phyloP scores from a whole-genome alignment of 1,284 basidiomycete genomes.

The Trichosporon ovoides region DNA sequence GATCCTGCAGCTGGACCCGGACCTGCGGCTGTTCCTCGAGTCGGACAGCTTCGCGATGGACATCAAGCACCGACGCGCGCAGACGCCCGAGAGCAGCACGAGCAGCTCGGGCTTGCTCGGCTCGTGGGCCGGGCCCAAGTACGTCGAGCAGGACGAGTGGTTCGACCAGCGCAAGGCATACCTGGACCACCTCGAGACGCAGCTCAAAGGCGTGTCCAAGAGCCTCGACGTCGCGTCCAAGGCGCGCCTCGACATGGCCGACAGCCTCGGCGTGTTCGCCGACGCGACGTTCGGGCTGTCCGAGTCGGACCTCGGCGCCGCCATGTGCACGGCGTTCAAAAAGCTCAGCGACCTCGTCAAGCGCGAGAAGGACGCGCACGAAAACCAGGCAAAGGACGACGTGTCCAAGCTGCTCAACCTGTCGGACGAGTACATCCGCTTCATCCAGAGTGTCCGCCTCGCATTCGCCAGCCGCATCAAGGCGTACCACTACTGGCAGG shows the following conservation, averaged over 20 bases:
- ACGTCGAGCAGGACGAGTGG: constrained; percentile 95
- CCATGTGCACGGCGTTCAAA: constrained; percentile 62
- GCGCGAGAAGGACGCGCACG: constrained; percentile 65
- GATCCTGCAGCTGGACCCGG: constrained; percentile 72
- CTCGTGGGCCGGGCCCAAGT: constrained; percentile 73
- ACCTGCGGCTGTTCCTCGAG: constrained; percentile 80
- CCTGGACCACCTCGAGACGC: constrained; percentile 82
- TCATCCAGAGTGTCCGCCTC: constrained; percentile 84
- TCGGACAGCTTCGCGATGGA: constrained; percentile 78
- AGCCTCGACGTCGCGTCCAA: constrained; percentile 76
- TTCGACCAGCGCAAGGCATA: constrained; percentile 83
- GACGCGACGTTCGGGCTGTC: constrained; percentile 62
- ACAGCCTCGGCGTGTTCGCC: constrained; percentile 65
- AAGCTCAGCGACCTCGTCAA: constrained; percentile 67
- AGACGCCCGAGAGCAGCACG: background rate
- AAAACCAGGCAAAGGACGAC: constrained; percentile 69
- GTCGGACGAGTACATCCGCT: constrained; percentile 86
- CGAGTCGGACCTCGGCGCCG: constrained; percentile 66
- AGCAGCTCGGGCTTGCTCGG: constrained; percentile 60
- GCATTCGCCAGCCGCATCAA: constrained; percentile 68
- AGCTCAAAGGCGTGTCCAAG: constrained; percentile 78
- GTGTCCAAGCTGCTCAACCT: constrained; percentile 65
- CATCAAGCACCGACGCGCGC: constrained; percentile 51
- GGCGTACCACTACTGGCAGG: constrained; percentile 73
- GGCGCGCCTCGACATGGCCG: constrained; percentile 68